phyloP scores from a whole-genome alignment of 192 early-diverging fungal genomes.

The Podochytrium sp. region DNA sequence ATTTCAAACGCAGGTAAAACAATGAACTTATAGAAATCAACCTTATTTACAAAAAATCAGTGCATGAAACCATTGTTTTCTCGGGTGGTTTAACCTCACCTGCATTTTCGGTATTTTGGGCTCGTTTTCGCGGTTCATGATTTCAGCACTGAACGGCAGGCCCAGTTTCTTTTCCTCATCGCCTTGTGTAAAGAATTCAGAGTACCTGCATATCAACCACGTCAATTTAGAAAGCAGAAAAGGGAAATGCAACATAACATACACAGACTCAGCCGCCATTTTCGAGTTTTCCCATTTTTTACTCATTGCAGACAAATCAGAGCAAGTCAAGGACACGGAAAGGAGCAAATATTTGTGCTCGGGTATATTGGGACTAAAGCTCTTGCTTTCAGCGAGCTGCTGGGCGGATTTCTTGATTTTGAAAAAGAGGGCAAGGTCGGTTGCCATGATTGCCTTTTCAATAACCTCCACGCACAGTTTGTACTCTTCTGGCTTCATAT shows the following conservation, averaged over 20 bases:
- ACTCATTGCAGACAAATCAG: slow-evolving; percentile 47
- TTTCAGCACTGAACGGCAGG: slow-evolving; percentile 42
- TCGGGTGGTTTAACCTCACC: not conserved
- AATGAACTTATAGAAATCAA: slow-evolving; percentile 43
- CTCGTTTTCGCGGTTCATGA: slow-evolving; percentile 47
- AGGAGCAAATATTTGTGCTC: slow-evolving; percentile 32
- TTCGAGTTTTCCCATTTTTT: slow-evolving; percentile 42
- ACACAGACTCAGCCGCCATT: slow-evolving; percentile 47
- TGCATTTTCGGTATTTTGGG: slow-evolving; percentile 51
- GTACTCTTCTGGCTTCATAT: slow-evolving; percentile 36
- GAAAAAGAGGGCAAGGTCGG: slow-evolving; percentile 51
- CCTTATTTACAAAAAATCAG: not conserved
- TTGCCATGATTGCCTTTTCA: slow-evolving; percentile 48
- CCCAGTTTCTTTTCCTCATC: slow-evolving; percentile 50
- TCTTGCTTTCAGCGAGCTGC: slow-evolving; percentile 23
- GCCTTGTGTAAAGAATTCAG: slow-evolving; percentile 54
- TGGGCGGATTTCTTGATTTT: slow-evolving; percentile 36
- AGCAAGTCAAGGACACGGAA: slow-evolving; percentile 49
- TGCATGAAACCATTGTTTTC: not conserved
- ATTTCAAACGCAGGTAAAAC: slow-evolving; percentile 46
- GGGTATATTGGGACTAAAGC: slow-evolving; percentile 3
- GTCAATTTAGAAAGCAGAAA: not conserved
- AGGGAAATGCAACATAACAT: not conserved
- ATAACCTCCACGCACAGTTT: slow-evolving; percentile 36
- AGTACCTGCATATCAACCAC: slow-evolving; percentile 16